A percentile compares a stretch with the other conserved stretches of the same genome.
phyloP scores from a whole-genome alignment of 495 filamentous ascomycete species.

The Chaetomium tenue region DNA sequence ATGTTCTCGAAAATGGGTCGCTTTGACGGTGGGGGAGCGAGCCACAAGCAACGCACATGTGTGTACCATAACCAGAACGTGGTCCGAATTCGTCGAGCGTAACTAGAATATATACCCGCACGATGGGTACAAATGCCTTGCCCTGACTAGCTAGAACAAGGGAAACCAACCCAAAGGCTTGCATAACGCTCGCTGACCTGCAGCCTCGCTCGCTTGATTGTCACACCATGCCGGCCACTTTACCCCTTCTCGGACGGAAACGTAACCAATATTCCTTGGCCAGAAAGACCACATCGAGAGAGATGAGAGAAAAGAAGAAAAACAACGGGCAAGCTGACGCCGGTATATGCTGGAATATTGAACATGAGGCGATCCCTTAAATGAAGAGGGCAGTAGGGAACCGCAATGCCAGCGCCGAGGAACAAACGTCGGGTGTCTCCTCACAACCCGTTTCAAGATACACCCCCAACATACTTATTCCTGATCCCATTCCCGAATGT shows the following conservation, averaged over 20 bases:
- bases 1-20: conserved; percentile 67
- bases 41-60: not conserved
- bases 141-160: not conserved
- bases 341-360: conserved; percentile 15
- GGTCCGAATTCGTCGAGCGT: conserved; percentile 12
- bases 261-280: not conserved
- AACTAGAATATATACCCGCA: conserved; percentile 4
- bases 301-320: not conserved
- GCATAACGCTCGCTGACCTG: conserved; percentile 15
- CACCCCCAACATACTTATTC: conserved; percentile 44
- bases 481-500: conserved; percentile 52
- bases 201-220: conserved; percentile 8
- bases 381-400: not conserved
- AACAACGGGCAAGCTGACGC: conserved; percentile 31
- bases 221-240: not conserved
- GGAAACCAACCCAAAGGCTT: not conserved
- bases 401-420: not conserved
- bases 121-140: not conserved
- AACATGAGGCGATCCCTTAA: not conserved
- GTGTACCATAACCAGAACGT: not conserved
- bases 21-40: conserved; percentile 36
- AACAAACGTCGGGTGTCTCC: not conserved
- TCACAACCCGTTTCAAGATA: not conserved
- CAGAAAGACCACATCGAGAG: not conserved
- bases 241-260: not conserved